phyloP scores from a whole-genome alignment of 768 basidiomycete genomes.

The Tricholoma sp. region DNA sequence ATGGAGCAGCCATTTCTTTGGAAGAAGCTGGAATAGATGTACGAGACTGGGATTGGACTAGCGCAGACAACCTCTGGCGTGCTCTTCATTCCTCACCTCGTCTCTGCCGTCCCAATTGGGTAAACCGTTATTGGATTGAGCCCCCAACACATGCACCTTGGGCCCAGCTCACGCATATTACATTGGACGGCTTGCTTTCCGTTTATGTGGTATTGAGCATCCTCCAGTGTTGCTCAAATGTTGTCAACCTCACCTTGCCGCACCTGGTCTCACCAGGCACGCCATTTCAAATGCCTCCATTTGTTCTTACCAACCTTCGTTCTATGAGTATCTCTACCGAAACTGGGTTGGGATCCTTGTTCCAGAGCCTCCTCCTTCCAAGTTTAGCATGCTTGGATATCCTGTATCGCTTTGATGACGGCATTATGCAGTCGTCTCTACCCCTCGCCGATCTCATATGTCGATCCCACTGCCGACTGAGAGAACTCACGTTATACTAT shows the following conservation, averaged over 20 bases:
- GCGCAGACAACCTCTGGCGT: background rate
- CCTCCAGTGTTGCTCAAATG: background rate
- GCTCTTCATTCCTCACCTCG: slow-evolving; percentile 1
- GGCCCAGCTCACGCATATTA: slow-evolving; percentile 4
- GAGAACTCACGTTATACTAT: background rate
- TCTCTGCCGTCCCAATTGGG: background rate
- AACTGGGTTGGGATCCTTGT: background rate
- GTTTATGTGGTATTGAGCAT: background rate
- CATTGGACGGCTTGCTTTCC: background rate
- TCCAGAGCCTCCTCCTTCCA: background rate
- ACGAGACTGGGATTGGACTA: background rate
- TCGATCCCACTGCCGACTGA: background rate
- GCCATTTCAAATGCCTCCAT: background rate
- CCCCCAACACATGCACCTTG: slow-evolving; percentile 1
- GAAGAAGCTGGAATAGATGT: background rate
- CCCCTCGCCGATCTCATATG: background rate
- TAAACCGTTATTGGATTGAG: background rate
- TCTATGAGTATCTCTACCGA: background rate
- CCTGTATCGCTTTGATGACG: background rate
- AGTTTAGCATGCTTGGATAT: background rate
- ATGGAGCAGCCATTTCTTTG: background rate
- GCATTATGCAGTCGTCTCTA: background rate
- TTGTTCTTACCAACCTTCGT: background rate
- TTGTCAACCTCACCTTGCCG: background rate
- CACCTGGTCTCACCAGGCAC: background rate